Evolutionary conservation across 768 basidiomycete genomes (phyloP).

Genomic region (Trametes meyenii): DNA sequence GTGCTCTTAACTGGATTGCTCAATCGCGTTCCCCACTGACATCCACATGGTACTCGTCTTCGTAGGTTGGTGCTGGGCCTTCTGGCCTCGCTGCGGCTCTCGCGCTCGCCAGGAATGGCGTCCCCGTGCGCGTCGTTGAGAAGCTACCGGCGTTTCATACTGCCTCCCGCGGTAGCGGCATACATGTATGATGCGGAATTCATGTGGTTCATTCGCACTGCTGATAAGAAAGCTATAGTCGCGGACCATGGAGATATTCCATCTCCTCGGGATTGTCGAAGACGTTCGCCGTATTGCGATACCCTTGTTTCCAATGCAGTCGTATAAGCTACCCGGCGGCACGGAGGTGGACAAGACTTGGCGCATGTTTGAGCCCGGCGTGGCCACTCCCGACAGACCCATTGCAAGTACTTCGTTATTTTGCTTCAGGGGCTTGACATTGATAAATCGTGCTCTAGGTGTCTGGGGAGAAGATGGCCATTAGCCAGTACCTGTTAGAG

Average conservation of each 20-base stretch:
- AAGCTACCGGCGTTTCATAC: constrained; percentile 20
- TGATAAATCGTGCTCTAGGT: neutral
- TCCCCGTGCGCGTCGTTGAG: constrained; percentile 30
- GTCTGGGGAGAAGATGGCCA: neutral
- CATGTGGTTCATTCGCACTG: neutral
- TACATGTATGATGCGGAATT: constrained; percentile 26
- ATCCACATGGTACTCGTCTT: neutral
- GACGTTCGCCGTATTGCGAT: constrained; percentile 14
- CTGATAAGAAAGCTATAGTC: constrained; percentile 16
- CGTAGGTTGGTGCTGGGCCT: constrained; percentile 29
- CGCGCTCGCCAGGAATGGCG: constrained; percentile 21
- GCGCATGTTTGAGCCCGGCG: constrained; percentile 1
- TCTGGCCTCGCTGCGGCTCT: constrained; percentile 26
- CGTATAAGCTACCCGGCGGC: constrained; percentile 28
- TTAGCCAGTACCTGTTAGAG: constrained; percentile 31
- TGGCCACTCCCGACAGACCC: constrained; percentile 20
- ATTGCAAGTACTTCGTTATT: constrained; percentile 15
- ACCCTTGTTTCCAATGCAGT: constrained; percentile 4
- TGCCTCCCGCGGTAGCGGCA: constrained; percentile 33
- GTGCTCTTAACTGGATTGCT: neutral
- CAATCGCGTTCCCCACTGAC: no score
- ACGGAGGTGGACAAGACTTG: constrained; percentile 13
- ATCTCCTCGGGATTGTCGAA: constrained; percentile 24
- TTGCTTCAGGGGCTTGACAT: no score
- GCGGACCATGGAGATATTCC: constrained; percentile 26